Conservation (phyloP, 2,329 filamentous ascomycete genomes). For the Annulohypoxylon truncatum region DNA sequence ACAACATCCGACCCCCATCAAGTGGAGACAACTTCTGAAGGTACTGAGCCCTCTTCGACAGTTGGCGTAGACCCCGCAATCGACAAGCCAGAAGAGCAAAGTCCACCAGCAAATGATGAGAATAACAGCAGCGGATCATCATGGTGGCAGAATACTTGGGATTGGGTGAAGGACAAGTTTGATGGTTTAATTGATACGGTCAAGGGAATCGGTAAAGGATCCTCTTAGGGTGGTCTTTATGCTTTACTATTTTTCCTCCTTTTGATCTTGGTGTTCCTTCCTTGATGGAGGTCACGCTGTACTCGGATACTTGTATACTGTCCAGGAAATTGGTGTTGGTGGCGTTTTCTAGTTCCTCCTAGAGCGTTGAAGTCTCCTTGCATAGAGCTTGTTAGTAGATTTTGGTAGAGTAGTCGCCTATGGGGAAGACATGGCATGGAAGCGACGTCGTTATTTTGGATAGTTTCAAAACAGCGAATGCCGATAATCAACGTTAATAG, state of each 20-base stretch:
- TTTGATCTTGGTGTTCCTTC: conserved; percentile 3
- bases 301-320: neutral
- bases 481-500: neutral
- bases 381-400: conserved; percentile 2
- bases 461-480: neutral
- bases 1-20: conserved; percentile 41
- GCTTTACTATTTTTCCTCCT: neutral
- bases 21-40: conserved; percentile 22
- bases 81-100: conserved; percentile 30
- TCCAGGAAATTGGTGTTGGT: neutral
- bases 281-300: neutral
- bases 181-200: conserved; percentile 41
- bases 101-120: conserved; percentile 44
- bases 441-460: neutral
- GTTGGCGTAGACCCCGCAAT: conserved; percentile 27
- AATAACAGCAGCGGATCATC: conserved; percentile 50
- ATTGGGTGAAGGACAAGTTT: conserved; percentile 46
- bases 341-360: conserved; percentile 10
- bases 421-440: neutral
- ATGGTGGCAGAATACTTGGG: conserved; percentile 43
- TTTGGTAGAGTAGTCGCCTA: neutral
- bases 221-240: conserved; percentile 7
- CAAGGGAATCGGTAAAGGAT: conserved; percentile 22
- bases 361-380: neutral
- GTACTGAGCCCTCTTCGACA: conserved; percentile 20